phyloP scores from a whole-genome alignment of 768 basidiomycete species.

The Lentinula aciculospora region DNA sequence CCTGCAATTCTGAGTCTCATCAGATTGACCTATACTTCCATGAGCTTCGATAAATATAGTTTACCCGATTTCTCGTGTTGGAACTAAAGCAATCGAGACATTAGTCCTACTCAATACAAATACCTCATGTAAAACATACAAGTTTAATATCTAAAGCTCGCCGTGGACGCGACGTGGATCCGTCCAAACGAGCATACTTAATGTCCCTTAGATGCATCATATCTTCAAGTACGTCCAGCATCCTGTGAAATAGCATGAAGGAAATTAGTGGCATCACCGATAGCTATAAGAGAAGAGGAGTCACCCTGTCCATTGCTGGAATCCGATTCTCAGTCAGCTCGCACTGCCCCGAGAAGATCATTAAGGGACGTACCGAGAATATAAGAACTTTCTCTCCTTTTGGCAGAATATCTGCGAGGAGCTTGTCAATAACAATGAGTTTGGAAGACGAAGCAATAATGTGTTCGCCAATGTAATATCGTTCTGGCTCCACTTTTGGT shows the following conservation, averaged over 20 bases:
- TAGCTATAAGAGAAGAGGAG: not conserved
- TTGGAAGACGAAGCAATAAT: slow-evolving; percentile 53
- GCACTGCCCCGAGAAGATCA: not conserved
- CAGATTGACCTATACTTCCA: not conserved
- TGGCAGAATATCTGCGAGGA: slow-evolving; percentile 48
- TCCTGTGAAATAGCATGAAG: slow-evolving; percentile 29
- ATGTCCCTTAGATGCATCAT: slow-evolving; percentile 55
- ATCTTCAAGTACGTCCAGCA: slow-evolving; percentile 68
- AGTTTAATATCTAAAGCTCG: slow-evolving; percentile 53
- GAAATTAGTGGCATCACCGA: not conserved
- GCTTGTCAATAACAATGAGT: slow-evolving; percentile 51
- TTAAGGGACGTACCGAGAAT: slow-evolving; percentile 45
- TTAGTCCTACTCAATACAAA: not conserved
- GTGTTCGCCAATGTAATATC: slow-evolving; percentile 49
- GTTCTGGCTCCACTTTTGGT: slow-evolving; percentile 11
- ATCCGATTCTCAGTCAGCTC: not conserved
- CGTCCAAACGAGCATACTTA: slow-evolving; percentile 58
- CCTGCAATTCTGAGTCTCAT: slow-evolving; percentile 43
- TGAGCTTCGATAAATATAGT: slow-evolving; percentile 14
- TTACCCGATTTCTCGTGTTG: slow-evolving; percentile 53
- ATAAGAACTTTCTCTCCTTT: slow-evolving; percentile 62
- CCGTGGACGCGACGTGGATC: slow-evolving; percentile 44
- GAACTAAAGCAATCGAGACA: slow-evolving; percentile 29
- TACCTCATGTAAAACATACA: slow-evolving; percentile 22
- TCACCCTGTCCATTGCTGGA: slow-evolving; percentile 55